Conservation (phyloP, 306 rosid genomes). For the Acacia acuminata region DNA sequence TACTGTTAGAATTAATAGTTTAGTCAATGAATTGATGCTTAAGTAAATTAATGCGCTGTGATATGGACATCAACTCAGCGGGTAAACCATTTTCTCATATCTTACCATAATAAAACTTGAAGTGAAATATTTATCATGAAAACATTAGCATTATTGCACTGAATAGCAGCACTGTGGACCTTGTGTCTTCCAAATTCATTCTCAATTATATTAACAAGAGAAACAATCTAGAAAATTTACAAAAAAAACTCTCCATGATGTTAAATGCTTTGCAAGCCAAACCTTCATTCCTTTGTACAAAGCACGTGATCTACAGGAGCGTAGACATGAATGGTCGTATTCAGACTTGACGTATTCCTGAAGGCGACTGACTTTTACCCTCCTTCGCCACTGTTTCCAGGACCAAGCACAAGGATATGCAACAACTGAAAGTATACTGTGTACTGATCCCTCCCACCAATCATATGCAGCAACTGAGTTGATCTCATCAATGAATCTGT, state of each 20-base stretch:
- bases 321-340: conserved; percentile 95
- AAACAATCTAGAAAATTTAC: conserved; percentile 23
- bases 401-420: conserved; percentile 99
- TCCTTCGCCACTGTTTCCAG: conserved; percentile 96
- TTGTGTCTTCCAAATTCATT: conserved; percentile 23
- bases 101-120: conserved; percentile 9
- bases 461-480: conserved; percentile 95
- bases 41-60: neutral
- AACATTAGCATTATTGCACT: neutral
- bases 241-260: conserved; percentile 24
- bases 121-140: conserved; percentile 22
- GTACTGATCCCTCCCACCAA: conserved; percentile 99
- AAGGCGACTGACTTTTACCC: conserved; percentile 84
- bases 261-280: conserved; percentile 43
- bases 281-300: conserved; percentile 99
- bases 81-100: neutral
- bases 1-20: conserved; percentile 7
- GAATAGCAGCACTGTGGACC: conserved; percentile 14
- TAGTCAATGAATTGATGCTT: conserved; percentile 13
- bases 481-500: conserved; percentile 93
- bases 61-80: neutral
- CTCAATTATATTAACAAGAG: neutral
- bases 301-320: conserved; percentile 97
- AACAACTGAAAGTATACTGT: conserved; percentile 87
- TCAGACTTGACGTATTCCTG: conserved; percentile 95